phyloP scores from a whole-genome alignment of 108 stramenopile genomes.

The Cyclotella choctawhatcheeana region DNA sequence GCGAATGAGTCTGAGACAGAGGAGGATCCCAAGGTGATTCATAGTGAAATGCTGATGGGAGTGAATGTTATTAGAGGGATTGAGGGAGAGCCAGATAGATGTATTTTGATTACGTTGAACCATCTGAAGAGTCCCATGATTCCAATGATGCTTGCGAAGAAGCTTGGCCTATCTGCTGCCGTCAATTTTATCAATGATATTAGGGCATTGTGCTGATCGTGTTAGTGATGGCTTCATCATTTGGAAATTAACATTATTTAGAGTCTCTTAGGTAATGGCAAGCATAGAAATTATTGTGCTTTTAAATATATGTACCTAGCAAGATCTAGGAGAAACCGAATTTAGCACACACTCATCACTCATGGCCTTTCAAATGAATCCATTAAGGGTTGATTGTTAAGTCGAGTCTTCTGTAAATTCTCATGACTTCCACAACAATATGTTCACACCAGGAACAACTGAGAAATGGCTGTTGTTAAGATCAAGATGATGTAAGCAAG shows the following conservation, averaged over 20 bases:
- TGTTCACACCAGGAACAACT: slow-evolving; percentile 25
- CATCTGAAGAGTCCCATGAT: slow-evolving; percentile 81
- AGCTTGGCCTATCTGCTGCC: slow-evolving; percentile 67
- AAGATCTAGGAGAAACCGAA: no score
- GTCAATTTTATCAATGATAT: slow-evolving; percentile 74
- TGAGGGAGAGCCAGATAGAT: slow-evolving; percentile 57
- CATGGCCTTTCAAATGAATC: no score
- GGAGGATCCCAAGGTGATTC: slow-evolving; percentile 50
- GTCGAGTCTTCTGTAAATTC: background rate
- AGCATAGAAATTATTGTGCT: no score
- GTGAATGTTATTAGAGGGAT: slow-evolving; percentile 70
- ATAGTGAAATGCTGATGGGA: slow-evolving; percentile 78
- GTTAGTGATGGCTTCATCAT: no score
- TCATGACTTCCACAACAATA: slow-evolving; percentile 35
- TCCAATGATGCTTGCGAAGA: slow-evolving; percentile 75
- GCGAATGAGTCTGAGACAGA: slow-evolving; percentile 25
- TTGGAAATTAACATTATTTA: no score
- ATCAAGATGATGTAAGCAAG: no score
- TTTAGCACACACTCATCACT: no score
- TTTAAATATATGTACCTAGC: no score
- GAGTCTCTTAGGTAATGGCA: no score
- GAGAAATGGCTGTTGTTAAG: no score
- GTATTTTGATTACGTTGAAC: slow-evolving; percentile 77
- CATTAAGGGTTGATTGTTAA: slow-evolving; percentile 1
- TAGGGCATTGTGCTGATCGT: slow-evolving; percentile 45